A percentile compares a stretch with the other conserved stretches of the same genome.
Evolutionary conservation across 202 grass and related monocot species (phyloP).

Genomic region (Dendrocalamus latiflorus): DNA sequence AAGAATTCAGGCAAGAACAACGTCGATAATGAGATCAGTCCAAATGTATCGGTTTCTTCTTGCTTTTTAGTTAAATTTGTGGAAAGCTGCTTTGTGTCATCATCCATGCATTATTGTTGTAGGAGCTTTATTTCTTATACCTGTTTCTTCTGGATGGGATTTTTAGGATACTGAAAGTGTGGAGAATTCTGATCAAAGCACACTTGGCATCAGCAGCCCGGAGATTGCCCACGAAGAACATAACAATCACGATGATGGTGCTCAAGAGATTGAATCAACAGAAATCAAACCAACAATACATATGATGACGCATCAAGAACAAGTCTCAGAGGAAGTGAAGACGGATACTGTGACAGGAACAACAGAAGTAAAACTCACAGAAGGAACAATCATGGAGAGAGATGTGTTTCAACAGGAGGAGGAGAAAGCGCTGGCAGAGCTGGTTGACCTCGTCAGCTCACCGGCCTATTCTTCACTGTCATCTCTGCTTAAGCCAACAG

Average conservation of each 20-base stretch:
- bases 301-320: background rate
- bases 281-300: background rate
- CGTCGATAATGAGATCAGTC: background rate
- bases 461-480: background rate
- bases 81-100: background rate
- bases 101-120: background rate
- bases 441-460: background rate
- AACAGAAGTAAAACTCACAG: background rate
- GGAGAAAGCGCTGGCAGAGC: background rate
- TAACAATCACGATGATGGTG: background rate
- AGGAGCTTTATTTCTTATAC: background rate
- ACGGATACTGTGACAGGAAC: background rate
- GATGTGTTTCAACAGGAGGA: slow-evolving; percentile 3
- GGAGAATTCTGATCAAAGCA: slow-evolving; percentile 11
- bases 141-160: slow-evolving; percentile 27
- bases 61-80: background rate
- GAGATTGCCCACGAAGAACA: background rate
- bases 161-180: slow-evolving; percentile 1
- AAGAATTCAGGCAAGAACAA: background rate
- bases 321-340: slow-evolving; percentile 11
- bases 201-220: background rate
- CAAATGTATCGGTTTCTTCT: background rate
- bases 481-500: background rate
- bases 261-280: slow-evolving; percentile 6
- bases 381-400: background rate